Percentiles rank a stretch among this genome's conserved stretches.
Evolutionary conservation across 176 grass and related monocot species (phyloP).

Genomic region (Tuctoria greenei): DNA sequence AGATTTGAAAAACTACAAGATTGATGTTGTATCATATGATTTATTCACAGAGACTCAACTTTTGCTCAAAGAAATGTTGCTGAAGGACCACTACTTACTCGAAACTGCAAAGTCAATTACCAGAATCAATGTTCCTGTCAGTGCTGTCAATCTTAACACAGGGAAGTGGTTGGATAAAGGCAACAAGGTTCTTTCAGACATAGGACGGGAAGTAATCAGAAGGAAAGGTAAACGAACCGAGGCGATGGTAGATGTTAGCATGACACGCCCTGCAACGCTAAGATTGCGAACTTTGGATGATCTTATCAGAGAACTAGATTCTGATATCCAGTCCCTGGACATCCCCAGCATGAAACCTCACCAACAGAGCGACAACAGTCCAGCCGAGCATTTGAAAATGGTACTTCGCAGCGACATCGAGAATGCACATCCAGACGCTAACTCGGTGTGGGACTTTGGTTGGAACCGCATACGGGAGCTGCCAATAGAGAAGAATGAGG

Average conservation of each 20-base stretch:
- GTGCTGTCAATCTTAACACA: constrained; percentile 1
- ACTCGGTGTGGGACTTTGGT: constrained; percentile 80
- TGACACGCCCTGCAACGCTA: neutral
- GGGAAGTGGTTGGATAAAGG: constrained; percentile 48
- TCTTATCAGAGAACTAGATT: constrained; percentile 73
- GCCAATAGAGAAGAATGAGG: constrained; percentile 49
- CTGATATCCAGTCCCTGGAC: constrained; percentile 61
- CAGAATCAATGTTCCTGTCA: constrained; percentile 36
- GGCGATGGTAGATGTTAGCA: constrained; percentile 23
- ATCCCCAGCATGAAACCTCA: constrained; percentile 26
- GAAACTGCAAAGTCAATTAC: constrained; percentile 54
- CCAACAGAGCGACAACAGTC: neutral
- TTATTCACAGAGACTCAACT: constrained; percentile 60
- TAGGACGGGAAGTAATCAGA: constrained; percentile 57
- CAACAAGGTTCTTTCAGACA: constrained; percentile 56
- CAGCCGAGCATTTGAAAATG: constrained; percentile 41
- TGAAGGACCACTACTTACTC: constrained; percentile 61
- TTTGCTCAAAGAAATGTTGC: constrained; percentile 50
- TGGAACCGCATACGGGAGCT: constrained; percentile 47
- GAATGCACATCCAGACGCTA: constrained; percentile 55
- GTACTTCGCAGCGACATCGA: constrained; percentile 65
- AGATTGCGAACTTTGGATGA: constrained; percentile 44
- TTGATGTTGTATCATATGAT: constrained; percentile 27
- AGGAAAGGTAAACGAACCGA: constrained; percentile 63
- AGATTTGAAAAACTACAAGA: constrained; percentile 18